phyloP scores from a whole-genome alignment of 2,329 filamentous ascomycete genomes.

The Ascochyta clinopodiicola region DNA sequence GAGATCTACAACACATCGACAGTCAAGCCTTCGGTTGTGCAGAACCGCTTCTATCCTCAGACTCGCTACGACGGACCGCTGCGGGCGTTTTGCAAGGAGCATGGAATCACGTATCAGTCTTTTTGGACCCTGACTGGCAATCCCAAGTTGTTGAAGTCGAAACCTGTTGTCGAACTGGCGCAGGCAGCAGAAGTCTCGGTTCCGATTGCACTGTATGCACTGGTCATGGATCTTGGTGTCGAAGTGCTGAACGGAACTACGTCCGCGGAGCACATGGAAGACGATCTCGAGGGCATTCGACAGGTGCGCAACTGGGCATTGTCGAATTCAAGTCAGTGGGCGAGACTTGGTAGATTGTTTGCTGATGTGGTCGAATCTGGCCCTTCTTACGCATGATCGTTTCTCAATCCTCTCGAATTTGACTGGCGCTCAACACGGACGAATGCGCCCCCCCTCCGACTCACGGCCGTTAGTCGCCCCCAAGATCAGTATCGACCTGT shows the following conservation, averaged over 20 bases:
- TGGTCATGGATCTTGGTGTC: slow-evolving; percentile 62
- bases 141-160: slow-evolving; percentile 56
- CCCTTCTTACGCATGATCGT: slow-evolving; percentile 26
- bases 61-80: slow-evolving; percentile 67
- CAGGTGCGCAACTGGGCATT: slow-evolving; percentile 53
- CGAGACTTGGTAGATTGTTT: too few relatives aligned
- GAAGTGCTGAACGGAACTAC: slow-evolving; percentile 65
- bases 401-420: not conserved
- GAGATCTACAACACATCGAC: slow-evolving; percentile 56
- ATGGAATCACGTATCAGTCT: slow-evolving; percentile 63
- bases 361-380: too few relatives aligned
- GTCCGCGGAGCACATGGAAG: slow-evolving; percentile 57
- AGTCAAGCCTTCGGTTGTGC: slow-evolving; percentile 69
- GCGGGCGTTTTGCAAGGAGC: slow-evolving; percentile 62
- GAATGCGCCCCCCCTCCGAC: too few relatives aligned
- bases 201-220: slow-evolving; percentile 61
- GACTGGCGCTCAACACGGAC: too few relatives aligned
- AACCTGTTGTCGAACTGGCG: slow-evolving; percentile 60
- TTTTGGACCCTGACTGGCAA: slow-evolving; percentile 70
- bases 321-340: slow-evolving; percentile 59
- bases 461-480: too few relatives aligned
- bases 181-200: slow-evolving; percentile 49
- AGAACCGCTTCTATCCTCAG: slow-evolving; percentile 73
- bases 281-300: slow-evolving; percentile 57
- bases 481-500: too few relatives aligned